A percentile compares a stretch with the other conserved stretches of the same genome.
phyloP scores from a whole-genome alignment of 2,329 filamentous ascomycete genomes.

The Alternaria triticimaculans region DNA sequence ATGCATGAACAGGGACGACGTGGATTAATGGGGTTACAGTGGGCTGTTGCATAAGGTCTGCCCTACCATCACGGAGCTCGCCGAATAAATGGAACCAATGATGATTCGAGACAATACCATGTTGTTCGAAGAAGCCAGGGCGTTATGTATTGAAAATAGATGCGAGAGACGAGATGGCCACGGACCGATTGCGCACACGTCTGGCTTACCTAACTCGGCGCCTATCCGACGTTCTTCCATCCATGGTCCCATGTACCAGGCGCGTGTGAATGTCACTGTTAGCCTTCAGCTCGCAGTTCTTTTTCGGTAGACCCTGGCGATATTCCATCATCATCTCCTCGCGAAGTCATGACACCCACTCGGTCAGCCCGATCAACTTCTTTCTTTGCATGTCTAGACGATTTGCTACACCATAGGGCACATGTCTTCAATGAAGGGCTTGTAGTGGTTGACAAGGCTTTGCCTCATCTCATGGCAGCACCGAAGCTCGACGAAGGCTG shows the following conservation, averaged over 20 bases:
- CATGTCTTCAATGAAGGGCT: not conserved
- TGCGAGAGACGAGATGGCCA: not conserved
- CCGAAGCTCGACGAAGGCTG: constrained; percentile 4
- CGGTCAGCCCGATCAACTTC: not conserved
- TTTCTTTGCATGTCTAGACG: not conserved
- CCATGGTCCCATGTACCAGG: not conserved
- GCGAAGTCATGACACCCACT: not conserved
- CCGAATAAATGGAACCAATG: not conserved
- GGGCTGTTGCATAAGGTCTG: not conserved
- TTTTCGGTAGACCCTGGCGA: not conserved
- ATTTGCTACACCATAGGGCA: not conserved
- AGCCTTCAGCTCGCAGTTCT: not conserved
- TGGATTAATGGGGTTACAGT: not conserved
- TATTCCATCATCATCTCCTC: not conserved
- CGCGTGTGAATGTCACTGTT: not conserved
- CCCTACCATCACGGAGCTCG: not conserved
- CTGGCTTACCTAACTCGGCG: not conserved
- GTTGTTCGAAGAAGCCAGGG: no score
- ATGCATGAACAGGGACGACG: not conserved
- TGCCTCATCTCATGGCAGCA: not conserved
- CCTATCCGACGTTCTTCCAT: not conserved
- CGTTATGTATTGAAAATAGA: not conserved
- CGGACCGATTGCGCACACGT: not conserved
- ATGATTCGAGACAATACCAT: not conserved
- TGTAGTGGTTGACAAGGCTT: not conserved